Percentiles rank a stretch among this genome's conserved stretches.
phyloP scores from a whole-genome alignment of 225 moss, liverwort and hornwort species.

The Lunularia cruciata region DNA sequence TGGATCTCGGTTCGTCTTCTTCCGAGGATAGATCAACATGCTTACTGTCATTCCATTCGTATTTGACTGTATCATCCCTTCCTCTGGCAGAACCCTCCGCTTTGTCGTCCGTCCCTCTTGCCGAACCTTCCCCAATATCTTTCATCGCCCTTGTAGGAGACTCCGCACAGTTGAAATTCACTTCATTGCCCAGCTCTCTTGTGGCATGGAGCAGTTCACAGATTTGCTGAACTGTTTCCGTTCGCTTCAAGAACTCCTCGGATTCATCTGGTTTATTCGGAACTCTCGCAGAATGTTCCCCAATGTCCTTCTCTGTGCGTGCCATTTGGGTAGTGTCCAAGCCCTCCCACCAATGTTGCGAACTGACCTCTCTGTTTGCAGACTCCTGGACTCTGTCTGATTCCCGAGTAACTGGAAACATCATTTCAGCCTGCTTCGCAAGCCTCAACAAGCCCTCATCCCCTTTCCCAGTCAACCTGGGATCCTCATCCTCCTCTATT shows the following conservation, averaged over 20 bases:
- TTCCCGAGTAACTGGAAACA: background rate
- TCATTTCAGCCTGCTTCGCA: background rate
- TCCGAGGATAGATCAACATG: slow-evolving; percentile 19
- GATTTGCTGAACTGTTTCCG: background rate
- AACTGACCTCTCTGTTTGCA: background rate
- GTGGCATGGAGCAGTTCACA: background rate
- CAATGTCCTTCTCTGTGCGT: background rate
- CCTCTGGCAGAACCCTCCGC: background rate
- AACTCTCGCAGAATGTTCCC: background rate
- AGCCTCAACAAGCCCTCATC: background rate
- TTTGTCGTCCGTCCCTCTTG: background rate
- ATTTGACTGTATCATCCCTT: background rate
- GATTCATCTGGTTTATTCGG: background rate
- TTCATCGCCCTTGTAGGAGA: background rate
- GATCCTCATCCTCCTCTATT: slow-evolving; percentile 27
- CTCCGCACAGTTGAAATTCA: background rate
- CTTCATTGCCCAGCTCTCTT: background rate
- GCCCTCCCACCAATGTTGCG: slow-evolving; percentile 1
- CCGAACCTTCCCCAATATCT: background rate
- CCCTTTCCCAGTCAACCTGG: background rate
- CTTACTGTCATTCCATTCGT: slow-evolving; percentile 3
- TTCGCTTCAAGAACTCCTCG: background rate
- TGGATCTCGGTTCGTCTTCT: slow-evolving; percentile 1
- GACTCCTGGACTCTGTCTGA: background rate
- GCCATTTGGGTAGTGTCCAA: background rate